phyloP scores from a whole-genome alignment of 176 grass and related monocot species.

The Oryza longistaminata region DNA sequence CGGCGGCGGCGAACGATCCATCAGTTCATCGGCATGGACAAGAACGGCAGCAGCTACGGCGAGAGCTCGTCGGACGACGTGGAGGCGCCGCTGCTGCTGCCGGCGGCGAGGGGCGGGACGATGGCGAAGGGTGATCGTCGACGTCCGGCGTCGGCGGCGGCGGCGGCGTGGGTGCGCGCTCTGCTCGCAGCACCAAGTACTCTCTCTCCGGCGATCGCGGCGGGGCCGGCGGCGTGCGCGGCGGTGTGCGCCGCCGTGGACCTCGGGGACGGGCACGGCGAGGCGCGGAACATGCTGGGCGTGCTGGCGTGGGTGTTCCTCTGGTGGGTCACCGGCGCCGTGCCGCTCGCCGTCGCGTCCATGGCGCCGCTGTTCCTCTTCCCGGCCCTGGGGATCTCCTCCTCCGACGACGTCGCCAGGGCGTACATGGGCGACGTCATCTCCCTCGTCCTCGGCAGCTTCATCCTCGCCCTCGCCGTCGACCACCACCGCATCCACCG shows the following conservation, averaged over 20 bases:
- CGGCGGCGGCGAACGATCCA: neutral
- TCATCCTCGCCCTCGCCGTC: conserved; percentile 89
- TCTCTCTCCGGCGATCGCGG: conserved; percentile 40
- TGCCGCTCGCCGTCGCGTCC: conserved; percentile 89
- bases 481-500: conserved; percentile 94
- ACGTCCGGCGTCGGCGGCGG: neutral
- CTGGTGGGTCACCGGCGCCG: conserved; percentile 86
- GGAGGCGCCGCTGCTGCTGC: conserved; percentile 49
- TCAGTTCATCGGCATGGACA: neutral
- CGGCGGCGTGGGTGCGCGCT: conserved; percentile 11
- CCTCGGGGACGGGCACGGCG: conserved; percentile 33
- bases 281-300: conserved; percentile 80
- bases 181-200: conserved; percentile 52
- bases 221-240: conserved; percentile 56
- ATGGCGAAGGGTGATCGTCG: neutral
- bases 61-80: conserved; percentile 41
- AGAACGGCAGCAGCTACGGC: neutral
- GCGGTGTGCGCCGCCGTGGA: conserved; percentile 51
- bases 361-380: conserved; percentile 95
- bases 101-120: neutral
- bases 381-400: conserved; percentile 64
- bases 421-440: conserved; percentile 97
- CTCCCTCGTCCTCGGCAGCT: conserved; percentile 93
- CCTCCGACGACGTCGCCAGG: conserved; percentile 58
- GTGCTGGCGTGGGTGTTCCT: conserved; percentile 84